Conservation (phyloP, 2,329 filamentous ascomycete species). For the Pseudocercospora cruenta region DNA sequence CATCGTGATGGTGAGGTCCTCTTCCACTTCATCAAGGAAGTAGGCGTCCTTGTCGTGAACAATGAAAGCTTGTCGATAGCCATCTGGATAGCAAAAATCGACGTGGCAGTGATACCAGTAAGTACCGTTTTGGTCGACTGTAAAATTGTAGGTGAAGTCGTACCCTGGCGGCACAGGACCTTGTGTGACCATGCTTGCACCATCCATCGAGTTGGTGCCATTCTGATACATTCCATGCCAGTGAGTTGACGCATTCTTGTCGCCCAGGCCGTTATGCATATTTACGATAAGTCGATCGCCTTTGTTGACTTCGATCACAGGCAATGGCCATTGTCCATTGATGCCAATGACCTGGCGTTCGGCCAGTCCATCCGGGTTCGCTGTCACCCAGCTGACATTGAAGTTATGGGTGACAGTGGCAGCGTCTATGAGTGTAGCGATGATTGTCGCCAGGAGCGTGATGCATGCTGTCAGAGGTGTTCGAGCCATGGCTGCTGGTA, state of each 20-base stretch:
- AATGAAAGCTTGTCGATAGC: constrained; percentile 67
- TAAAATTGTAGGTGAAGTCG: constrained; percentile 69
- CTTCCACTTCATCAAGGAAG: constrained; percentile 57
- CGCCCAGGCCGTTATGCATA: constrained; percentile 67
- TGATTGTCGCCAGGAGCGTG: no score
- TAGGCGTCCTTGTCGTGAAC: constrained; percentile 62
- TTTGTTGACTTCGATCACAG: constrained; percentile 71
- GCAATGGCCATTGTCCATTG: constrained; percentile 75
- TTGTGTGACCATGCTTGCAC: constrained; percentile 67
- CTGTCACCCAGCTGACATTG: constrained; percentile 57
- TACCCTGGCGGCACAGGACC: constrained; percentile 66
- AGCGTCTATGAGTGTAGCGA: background rate
- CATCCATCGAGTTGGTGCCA: constrained; percentile 75
- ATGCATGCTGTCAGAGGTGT: no score
- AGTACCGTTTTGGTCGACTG: constrained; percentile 55
- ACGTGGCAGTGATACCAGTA: constrained; percentile 71
- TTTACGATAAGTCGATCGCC: constrained; percentile 74
- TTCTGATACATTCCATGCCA: constrained; percentile 80
- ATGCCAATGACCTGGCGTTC: constrained; percentile 63
- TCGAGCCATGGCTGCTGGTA: no score
- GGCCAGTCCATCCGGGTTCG: constrained; percentile 57
- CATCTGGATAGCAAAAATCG: constrained; percentile 67
- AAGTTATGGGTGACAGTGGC: constrained; percentile 21
- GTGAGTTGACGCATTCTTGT: constrained; percentile 68
- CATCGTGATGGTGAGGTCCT: constrained; percentile 69